Conservation (phyloP, 176 grass and related monocot genomes). For the Oryza glumipatula region DNA sequence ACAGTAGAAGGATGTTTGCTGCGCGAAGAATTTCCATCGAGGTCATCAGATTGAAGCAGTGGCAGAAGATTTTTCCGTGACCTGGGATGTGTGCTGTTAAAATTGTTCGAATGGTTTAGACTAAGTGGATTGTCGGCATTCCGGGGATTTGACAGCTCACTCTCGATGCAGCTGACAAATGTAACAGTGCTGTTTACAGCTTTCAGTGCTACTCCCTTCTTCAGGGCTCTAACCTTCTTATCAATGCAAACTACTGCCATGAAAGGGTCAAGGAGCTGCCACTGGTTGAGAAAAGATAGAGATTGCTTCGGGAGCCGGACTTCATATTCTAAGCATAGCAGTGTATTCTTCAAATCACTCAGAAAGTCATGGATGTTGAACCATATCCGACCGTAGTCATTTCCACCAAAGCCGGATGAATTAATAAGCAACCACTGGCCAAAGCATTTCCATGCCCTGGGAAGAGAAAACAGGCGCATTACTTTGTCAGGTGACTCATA, state of each 20-base stretch:
- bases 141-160: constrained; percentile 34
- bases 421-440: constrained; percentile 59
- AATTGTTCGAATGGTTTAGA: constrained; percentile 21
- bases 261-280: constrained; percentile 78
- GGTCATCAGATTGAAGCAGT: constrained; percentile 33
- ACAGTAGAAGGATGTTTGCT: constrained; percentile 25
- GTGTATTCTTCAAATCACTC: constrained; percentile 67
- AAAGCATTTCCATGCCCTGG: constrained; percentile 79
- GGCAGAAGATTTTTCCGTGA: constrained; percentile 59
- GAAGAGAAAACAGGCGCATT: constrained; percentile 54
- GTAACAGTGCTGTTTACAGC: constrained; percentile 63
- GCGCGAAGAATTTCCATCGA: constrained; percentile 24
- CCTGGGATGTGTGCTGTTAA: constrained; percentile 5
- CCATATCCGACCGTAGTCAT: constrained; percentile 62
- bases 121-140: constrained; percentile 27
- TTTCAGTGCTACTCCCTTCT: constrained; percentile 56
- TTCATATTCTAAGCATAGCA: constrained; percentile 54
- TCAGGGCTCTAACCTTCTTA: constrained; percentile 53
- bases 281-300: constrained; percentile 58
- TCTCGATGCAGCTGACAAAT: constrained; percentile 29
- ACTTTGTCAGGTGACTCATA: constrained; percentile 50
- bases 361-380: constrained; percentile 55
- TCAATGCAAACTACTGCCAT: constrained; percentile 73
- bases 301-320: constrained; percentile 40
- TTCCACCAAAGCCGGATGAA: constrained; percentile 27